Percentiles rank a stretch among this genome's conserved stretches.
These are phyloP conservation scores for Aspergillus hiratsukae DNA, from an alignment of 2,329 filamentous ascomycete genomes.

Conservation along the genomic window DNA sequence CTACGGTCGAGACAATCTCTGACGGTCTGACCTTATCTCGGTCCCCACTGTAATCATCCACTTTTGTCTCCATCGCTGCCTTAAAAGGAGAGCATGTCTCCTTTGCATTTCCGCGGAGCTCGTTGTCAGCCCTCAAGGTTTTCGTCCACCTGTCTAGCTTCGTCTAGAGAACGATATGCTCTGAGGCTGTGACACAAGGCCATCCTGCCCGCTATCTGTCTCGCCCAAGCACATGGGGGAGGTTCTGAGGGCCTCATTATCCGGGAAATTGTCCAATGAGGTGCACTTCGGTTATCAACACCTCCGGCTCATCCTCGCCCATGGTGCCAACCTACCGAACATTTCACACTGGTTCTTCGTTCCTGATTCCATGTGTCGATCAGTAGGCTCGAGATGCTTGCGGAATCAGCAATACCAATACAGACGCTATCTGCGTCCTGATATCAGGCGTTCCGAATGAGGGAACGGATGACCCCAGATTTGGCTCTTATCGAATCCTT, in stretches of 20 bases:
- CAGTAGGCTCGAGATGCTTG: not conserved
- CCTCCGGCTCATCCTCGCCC: not conserved
- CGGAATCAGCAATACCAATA: not conserved
- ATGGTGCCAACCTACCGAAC: not conserved
- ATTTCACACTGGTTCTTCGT: not conserved
- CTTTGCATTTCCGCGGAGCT: conserved; percentile 8
- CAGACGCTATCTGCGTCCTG: not conserved
- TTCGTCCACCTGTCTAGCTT: not conserved
- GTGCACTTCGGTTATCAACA: conserved; percentile 19
- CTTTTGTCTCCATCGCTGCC: conserved; percentile 1
- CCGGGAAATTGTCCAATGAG: conserved; percentile 17
- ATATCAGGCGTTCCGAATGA: not conserved
- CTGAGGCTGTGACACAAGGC: not conserved
- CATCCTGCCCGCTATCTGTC: too few species aligned
- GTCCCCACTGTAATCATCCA: not conserved
- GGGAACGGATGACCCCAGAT: not conserved
- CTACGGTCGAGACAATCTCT: not conserved
- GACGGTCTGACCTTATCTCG: not conserved
- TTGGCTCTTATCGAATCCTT: not conserved
- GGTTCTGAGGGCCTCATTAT: not conserved
- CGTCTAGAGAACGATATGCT: not conserved
- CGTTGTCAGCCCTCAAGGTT: not conserved
- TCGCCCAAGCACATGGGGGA: not conserved
- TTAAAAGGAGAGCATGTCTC: conserved; percentile 4
- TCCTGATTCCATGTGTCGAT: not conserved